Evolutionary conservation across 1,284 basidiomycete genomes (phyloP), one percentile per base, ranked within the genome.

Genomic region (Tylopilus sp.): DNA sequence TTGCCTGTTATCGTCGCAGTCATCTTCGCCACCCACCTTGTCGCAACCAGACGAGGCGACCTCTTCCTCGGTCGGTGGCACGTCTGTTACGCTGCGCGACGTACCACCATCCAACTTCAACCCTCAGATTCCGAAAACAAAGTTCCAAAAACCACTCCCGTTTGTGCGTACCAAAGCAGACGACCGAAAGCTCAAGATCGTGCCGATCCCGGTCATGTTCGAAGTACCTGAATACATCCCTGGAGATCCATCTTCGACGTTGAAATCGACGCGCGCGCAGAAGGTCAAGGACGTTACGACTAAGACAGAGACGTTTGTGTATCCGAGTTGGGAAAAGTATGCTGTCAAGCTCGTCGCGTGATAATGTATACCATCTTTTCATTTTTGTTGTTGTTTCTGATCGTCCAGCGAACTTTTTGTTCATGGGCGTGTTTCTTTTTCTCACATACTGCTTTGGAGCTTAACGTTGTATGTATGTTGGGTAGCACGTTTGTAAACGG

Each of bases 301-400:
- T 60, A 67, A 69, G 58, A 60, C 68, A 29, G 74, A 81, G 61
- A 71, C 74, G 45, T 72, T 77, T 42, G 55, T 70, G 15, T 80
- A 78, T 60, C 80, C 81, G 23, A 77, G 74, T 46, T 85, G 83
- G 82, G 75, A 84, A 61, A 70, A 79, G 47, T 84, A 84, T 61
- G 64, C 74, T 33, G 73, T 84, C 35, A 73, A 72, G 54, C 70
- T 67, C 46, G 65, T 65, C 13, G 69, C 67, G 41, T 70, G 55
- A 59, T 6, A 11, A 54, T 9, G n/a, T 10, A 9, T 29, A 26
- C 11, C n/a, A 19, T 26, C 12, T 9, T 29, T 33, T 3, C 6
- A 3, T 23, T 33, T 34, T 23, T 34, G 21, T 31, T 23, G 13
- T 7, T 36, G 35, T 19, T 29, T n/a, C 26, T 19, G 47, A 16